Percentiles rank a stretch among this genome's conserved stretches.
Evolutionary conservation across 306 rosid genomes (phyloP).

Genomic region (Medicago lupulina): DNA sequence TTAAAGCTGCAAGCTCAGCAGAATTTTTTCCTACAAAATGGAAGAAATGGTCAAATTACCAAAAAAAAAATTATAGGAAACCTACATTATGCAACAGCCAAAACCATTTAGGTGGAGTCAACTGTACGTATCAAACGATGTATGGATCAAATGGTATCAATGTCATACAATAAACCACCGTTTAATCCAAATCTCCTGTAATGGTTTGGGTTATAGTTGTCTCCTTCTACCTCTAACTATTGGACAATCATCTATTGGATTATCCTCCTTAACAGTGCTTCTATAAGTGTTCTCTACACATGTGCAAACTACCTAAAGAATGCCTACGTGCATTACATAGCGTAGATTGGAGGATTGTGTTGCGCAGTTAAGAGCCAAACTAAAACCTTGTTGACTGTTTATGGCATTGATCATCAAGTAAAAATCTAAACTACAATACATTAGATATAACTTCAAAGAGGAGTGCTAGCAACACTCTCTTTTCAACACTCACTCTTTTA

Average conservation of each 20-base stretch:
- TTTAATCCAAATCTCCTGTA: slow-evolving; percentile 5
- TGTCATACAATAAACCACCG: neutral
- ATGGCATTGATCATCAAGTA: neutral
- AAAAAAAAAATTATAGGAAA: slow-evolving; percentile 19
- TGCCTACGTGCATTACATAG: neutral
- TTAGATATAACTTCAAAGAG: neutral
- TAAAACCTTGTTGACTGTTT: neutral
- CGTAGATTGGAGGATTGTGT: neutral
- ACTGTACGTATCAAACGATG: no score
- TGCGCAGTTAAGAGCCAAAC: neutral
- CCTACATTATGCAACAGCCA: slow-evolving; percentile 22
- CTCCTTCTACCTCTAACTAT: neutral
- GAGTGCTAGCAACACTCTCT: no score
- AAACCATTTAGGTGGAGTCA: neutral
- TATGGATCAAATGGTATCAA: slow-evolving; percentile 1
- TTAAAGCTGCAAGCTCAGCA: slow-evolving; percentile 85
- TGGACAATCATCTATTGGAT: neutral
- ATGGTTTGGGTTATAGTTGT: neutral
- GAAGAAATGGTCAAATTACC: slow-evolving; percentile 27
- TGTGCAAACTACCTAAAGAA: neutral
- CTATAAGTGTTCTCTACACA: neutral
- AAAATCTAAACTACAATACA: slow-evolving; percentile 25
- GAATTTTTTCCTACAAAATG: slow-evolving; percentile 72
- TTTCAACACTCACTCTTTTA: no score
- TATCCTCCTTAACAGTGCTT: neutral